Evolutionary conservation across 2,329 filamentous ascomycete genomes (phyloP).

Genomic region (Epichloe amarillans): DNA sequence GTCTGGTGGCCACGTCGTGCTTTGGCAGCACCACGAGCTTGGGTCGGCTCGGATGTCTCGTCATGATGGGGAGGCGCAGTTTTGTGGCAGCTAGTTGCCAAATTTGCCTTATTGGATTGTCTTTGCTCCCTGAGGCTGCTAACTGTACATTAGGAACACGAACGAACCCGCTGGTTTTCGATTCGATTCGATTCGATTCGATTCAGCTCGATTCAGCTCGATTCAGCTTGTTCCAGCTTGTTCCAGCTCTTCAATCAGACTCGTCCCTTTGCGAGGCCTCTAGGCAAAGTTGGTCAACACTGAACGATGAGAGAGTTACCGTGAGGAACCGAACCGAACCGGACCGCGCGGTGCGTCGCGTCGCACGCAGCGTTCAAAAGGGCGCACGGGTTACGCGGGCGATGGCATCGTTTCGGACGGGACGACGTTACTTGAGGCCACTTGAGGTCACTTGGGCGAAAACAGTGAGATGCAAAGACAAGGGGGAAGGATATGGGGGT

Average conservation of each 20-base stretch:
- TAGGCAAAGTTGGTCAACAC: neutral
- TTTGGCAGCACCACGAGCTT: neutral
- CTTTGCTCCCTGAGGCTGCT: too few species aligned
- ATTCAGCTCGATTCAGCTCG: too few species aligned
- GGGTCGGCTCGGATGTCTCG: conserved; percentile 3
- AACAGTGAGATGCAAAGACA: too few species aligned
- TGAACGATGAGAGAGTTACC: too few species aligned
- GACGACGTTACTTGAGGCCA: neutral
- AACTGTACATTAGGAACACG: too few species aligned
- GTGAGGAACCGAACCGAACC: conserved; percentile 1
- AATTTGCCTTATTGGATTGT: too few species aligned
- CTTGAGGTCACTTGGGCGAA: neutral
- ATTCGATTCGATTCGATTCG: too few species aligned
- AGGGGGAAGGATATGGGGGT: neutral
- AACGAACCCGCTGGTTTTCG: too few species aligned
- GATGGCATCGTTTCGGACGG: neutral
- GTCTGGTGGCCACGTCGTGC: conserved; percentile 8
- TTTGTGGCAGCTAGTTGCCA: too few species aligned
- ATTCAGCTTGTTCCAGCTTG: too few species aligned
- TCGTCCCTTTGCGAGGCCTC: too few species aligned
- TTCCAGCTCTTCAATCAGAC: too few species aligned
- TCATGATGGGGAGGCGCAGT: conserved; percentile 1
- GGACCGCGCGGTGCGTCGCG: neutral
- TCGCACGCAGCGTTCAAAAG: neutral
- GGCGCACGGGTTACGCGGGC: neutral